Percentiles rank a stretch among this genome's conserved stretches.
These are phyloP conservation scores for Sutorius australiensis DNA, from an alignment of 768 basidiomycete genomes.

Conservation along the genomic window DNA sequence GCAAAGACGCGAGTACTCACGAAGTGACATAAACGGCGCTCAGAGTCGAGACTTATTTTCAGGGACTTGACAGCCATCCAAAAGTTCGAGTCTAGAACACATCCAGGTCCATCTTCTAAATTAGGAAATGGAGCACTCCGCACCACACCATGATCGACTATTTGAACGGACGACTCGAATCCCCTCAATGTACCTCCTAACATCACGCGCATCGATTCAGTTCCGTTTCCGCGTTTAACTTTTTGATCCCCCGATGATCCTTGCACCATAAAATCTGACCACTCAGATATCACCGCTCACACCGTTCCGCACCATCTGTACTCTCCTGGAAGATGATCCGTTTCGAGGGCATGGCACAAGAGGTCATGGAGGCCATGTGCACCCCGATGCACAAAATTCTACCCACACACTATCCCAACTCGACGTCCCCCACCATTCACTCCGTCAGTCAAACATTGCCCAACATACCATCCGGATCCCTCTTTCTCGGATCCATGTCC, in stretches of 20 bases:
- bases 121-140: constrained; percentile 20
- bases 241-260: neutral
- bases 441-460: constrained; percentile 12
- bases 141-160: constrained; percentile 25
- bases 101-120: constrained; percentile 21
- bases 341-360: constrained; percentile 69
- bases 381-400: constrained; percentile 80
- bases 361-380: constrained; percentile 81
- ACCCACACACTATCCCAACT: constrained; percentile 30
- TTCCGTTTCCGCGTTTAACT: neutral
- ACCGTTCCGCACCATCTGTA: neutral
- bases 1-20: no score
- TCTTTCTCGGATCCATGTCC: constrained; percentile 67
- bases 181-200: constrained; percentile 12
- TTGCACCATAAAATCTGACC: constrained; percentile 4
- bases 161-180: constrained; percentile 18
- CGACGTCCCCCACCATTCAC: constrained; percentile 17
- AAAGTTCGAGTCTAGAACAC: no score
- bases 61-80: no score
- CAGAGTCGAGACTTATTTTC: neutral
- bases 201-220: constrained; percentile 1
- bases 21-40: neutral
- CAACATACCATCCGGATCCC: constrained; percentile 39
- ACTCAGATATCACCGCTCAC: neutral
- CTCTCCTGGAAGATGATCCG: constrained; percentile 56